Base-by-base conservation (phyloP, 2,329 filamentous ascomycete species). In the Trichoderma sp. region DNA sequence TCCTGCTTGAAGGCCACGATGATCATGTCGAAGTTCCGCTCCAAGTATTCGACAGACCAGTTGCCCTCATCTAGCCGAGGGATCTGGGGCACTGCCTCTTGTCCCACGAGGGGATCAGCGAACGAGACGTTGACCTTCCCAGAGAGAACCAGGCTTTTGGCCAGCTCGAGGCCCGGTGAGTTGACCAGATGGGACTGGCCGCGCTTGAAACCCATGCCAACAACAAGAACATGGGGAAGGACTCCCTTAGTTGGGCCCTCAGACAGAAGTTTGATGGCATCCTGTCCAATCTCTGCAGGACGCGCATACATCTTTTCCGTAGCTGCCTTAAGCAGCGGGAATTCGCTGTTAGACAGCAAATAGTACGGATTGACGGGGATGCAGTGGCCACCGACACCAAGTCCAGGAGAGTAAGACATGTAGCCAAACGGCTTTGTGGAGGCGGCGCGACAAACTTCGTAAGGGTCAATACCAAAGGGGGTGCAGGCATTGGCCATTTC, bases 331-430 rank as follows among this genome's bases (percentile, higher is more conserved):
- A 86, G 76, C 0, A 86, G 73, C 3, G 84, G 84, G 56, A 86
- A 80, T 4, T 76, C 72, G 70, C 77, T 81, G 71, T 82, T 84
- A 25, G 80, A 80, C 10, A 86, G 75, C 19, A 87, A 76, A 70
- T 86, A 86, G 75, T 81, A 81, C 0, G 84, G 84, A 68, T 87
- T 87, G 69, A 86, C 80, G 0, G 84, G 84, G 67, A 87, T 86
- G 70, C 84, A 87, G 73, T 86, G 84, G 0, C 85, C 84, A 1
- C 84, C 84, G 5, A 87, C 84, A 10, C 84, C 84, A 1, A 84
- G 74, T 1, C 81, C 78, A 0, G 84, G 84, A 0, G 74, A 74
- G 72, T 81, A 83, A 0, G 84, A 79, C 69, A 81, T 78, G 70
- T 84, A 86, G 29, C 84, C 84, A 68, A 86, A 87, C 0, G 83